Conservation (phyloP, 2,329 filamentous ascomycete species). For the Hirsutella thompsonii region DNA sequence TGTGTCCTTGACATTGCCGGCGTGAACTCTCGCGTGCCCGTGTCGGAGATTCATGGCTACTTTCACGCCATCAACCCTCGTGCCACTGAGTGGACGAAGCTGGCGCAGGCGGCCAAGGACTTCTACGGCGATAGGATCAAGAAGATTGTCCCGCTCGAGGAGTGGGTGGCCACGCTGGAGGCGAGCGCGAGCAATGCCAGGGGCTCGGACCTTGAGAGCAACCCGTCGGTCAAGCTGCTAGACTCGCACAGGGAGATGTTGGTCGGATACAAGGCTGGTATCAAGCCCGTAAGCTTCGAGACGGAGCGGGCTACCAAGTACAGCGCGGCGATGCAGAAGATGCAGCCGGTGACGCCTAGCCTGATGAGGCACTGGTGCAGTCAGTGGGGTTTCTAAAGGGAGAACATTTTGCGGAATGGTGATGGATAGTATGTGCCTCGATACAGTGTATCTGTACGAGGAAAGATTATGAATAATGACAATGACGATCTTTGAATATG, state of each 20-base stretch:
- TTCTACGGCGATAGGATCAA: constrained; percentile 25
- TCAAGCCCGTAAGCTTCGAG: background rate
- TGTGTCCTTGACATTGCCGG: constrained; percentile 33
- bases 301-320: background rate
- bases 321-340: background rate
- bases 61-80: constrained; percentile 38
- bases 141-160: constrained; percentile 24
- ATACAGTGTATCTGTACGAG: no score
- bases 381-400: constrained; percentile 1
- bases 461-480: no score
- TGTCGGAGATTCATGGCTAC: constrained; percentile 18
- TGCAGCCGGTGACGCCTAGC: background rate
- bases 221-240: constrained; percentile 38
- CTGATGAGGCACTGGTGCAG: constrained; percentile 1
- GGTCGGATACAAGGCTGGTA: background rate
- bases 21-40: constrained; percentile 11
- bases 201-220: constrained; percentile 24
- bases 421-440: no score
- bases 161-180: constrained; percentile 33
- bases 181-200: constrained; percentile 17
- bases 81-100: constrained; percentile 23
- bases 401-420: no score
- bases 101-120: constrained; percentile 25
- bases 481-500: no score
- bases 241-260: constrained; percentile 29